These are phyloP conservation scores for Priceomyces castillae DNA, from an alignment of 805 yeast species.

Conservation along the genomic window DNA sequence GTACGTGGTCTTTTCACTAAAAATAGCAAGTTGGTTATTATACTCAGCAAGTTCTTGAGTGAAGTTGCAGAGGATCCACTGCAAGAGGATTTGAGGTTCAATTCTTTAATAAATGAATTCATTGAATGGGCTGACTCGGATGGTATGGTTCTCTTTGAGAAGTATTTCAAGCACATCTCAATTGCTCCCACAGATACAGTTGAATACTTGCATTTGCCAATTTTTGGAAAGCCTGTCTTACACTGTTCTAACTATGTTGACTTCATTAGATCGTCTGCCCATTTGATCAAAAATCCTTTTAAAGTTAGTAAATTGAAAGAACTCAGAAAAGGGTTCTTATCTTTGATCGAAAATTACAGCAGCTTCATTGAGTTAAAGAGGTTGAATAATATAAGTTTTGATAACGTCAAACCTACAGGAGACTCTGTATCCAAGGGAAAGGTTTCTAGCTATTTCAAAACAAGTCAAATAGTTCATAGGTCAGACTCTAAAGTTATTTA, in stretches of 20 bases:
- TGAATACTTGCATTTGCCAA: conserved; percentile 13
- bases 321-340: conserved; percentile 13
- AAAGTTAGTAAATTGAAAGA: conserved; percentile 28
- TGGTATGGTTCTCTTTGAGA: conserved; percentile 32
- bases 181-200: conserved; percentile 6
- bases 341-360: conserved; percentile 16
- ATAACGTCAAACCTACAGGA: conserved; percentile 31
- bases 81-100: conserved; percentile 28
- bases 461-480: conserved; percentile 35
- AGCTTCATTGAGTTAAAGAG: conserved; percentile 13
- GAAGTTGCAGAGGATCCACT: conserved; percentile 14
- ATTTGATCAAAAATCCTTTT: conserved; percentile 37
- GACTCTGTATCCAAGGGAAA: conserved; percentile 8
- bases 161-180: conserved; percentile 17
- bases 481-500: conserved; percentile 21
- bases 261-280: conserved; percentile 23
- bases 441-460: conserved; percentile 39
- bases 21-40: conserved; percentile 26
- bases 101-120: conserved; percentile 36
- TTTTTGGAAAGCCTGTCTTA: conserved; percentile 29
- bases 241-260: conserved; percentile 28
- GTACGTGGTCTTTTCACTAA: conserved; percentile 41
- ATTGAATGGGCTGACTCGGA: conserved; percentile 38
- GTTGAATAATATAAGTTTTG: conserved; percentile 34
- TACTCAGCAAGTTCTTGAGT: conserved; percentile 14